Conservation (phyloP, 1,139 yeast genomes). For the Pichia sp. region DNA sequence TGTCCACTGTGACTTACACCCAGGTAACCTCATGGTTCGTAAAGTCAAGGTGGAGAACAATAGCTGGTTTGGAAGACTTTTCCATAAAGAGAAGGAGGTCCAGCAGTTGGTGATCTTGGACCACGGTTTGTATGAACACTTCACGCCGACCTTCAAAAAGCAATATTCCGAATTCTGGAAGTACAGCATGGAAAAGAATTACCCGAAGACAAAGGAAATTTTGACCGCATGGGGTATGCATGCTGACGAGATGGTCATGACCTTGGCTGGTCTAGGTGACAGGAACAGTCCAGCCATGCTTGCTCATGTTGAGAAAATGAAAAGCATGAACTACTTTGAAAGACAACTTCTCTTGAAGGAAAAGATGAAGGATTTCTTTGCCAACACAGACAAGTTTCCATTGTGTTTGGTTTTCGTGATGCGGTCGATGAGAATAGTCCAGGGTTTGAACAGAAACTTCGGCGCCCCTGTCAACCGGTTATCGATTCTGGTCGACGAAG, state of each 20-base stretch:
- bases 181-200: constrained; percentile 51
- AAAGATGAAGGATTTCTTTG: constrained; percentile 45
- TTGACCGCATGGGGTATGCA: constrained; percentile 66
- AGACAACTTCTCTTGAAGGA: constrained; percentile 36
- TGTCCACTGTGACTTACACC: constrained; percentile 83
- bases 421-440: constrained; percentile 70
- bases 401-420: constrained; percentile 60
- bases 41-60: constrained; percentile 25
- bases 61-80: constrained; percentile 5
- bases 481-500: constrained; percentile 55
- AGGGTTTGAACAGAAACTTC: constrained; percentile 58
- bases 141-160: constrained; percentile 46
- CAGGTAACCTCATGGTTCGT: constrained; percentile 67
- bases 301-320: constrained; percentile 24
- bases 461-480: constrained; percentile 74
- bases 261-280: constrained; percentile 53
- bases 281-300: constrained; percentile 25
- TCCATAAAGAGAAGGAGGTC: constrained; percentile 19
- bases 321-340: constrained; percentile 34
- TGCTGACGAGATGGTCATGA: constrained; percentile 58
- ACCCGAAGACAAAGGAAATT: constrained; percentile 43
- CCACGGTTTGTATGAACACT: constrained; percentile 65
- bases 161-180: constrained; percentile 66
- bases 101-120: constrained; percentile 68
- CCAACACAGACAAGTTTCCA: constrained; percentile 65